These are phyloP conservation scores for Dendryphion nanum DNA, from an alignment of 2,329 filamentous ascomycete genomes.

Conservation along the genomic window DNA sequence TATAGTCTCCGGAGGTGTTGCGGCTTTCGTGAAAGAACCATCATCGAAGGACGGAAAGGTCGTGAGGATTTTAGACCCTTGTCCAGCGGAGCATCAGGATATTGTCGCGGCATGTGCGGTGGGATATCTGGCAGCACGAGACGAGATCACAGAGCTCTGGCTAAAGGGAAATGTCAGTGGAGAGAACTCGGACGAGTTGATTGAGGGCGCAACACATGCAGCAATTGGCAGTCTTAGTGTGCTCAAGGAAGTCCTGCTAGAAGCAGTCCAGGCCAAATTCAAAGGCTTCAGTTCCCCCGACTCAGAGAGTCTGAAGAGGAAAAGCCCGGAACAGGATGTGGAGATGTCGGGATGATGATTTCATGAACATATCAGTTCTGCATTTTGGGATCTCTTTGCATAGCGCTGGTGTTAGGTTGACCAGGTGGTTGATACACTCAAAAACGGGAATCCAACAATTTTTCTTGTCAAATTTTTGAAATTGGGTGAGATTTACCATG, in stretches of 20 bases:
- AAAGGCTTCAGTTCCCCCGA: constrained; percentile 13
- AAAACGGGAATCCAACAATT: no score
- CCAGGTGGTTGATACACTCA: no score
- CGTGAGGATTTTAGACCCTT: constrained; percentile 72
- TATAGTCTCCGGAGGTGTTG: constrained; percentile 83
- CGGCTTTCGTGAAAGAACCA: constrained; percentile 63
- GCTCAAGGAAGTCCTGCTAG: constrained; percentile 60
- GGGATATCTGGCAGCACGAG: constrained; percentile 79
- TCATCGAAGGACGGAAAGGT: constrained; percentile 29
- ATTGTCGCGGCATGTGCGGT: constrained; percentile 85
- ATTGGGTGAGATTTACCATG: no score
- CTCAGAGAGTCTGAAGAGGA: constrained; percentile 22
- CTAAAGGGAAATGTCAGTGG: constrained; percentile 72
- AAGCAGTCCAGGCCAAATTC: constrained; percentile 40
- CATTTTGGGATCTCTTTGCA: constrained; percentile 5
- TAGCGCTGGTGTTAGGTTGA: constrained; percentile 11
- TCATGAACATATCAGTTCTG: neutral
- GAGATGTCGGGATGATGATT: constrained; percentile 31
- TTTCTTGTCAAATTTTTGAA: no score
- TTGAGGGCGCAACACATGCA: constrained; percentile 64
- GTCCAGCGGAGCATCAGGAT: constrained; percentile 73
- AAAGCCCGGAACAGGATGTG: constrained; percentile 21
- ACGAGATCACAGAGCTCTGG: constrained; percentile 95
- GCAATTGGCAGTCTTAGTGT: constrained; percentile 60
- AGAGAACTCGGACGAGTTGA: constrained; percentile 51